Base-by-base conservation (phyloP, 2,329 filamentous ascomycete species). In the Fusarium sp. region DNA sequence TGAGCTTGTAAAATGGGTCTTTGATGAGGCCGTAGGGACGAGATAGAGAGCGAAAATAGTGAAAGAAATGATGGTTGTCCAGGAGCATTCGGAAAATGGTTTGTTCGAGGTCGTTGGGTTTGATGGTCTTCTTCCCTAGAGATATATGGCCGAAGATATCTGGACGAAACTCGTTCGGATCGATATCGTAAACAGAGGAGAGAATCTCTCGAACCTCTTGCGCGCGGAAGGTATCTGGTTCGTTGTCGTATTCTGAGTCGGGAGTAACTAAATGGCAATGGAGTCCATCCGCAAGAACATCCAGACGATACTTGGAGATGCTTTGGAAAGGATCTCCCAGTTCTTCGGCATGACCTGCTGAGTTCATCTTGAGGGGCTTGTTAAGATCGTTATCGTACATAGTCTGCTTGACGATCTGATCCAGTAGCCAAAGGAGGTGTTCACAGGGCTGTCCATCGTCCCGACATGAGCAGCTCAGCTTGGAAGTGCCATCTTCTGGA, bases 351-450 rank as follows among this genome's bases (percentile, higher is more conserved):
- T 80, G 83, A 4, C 84, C 85, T 10, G 76, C 66, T 3, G 76
- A 52, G 3, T 76, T 81, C 77, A 87, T 79, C 24, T 74, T 81
- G 44, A 86, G 75, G 20, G 81, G 78, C 15, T 77, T 72, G 7
- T 74, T 64, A 10, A 72, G 71, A 46, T 79, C 75, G 37, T 79
- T 77, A 40, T 79, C 75, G 62, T 82, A 82, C 6, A 84, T 72
- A 5, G 82, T 80, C 69, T 86, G 81, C 52, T 81, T 82, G 20
- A 82, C 78, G 30, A 88, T 79, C 70, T 82, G 82, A 74, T 88
- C 86, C 47, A 86, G 80, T 15, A 88, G 78, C 84, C 85, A 87
- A 28, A 88, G 73, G 30, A 86, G 75, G 62, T 88, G 86, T 13
- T 81, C 78, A 71, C 86, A 87, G 0, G 82, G 83, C 35, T 72